Conservation (phyloP, 2,329 filamentous ascomycete genomes). For the Beauveria asiatica region DNA sequence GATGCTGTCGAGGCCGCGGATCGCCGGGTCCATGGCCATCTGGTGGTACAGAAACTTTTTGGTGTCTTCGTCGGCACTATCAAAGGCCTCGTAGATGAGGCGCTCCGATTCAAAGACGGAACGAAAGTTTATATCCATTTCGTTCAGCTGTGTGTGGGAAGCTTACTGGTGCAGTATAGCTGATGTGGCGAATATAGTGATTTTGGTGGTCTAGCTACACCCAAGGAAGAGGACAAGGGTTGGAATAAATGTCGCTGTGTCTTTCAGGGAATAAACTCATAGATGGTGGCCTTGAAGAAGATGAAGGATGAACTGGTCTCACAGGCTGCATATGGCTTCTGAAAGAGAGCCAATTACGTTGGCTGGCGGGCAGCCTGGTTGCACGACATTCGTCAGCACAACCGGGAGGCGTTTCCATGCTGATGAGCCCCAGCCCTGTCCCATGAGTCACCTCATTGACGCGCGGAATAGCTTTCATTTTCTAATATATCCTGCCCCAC, state of each 20-base stretch:
- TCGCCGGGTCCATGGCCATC: slow-evolving; percentile 11
- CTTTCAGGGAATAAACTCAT: too few species aligned
- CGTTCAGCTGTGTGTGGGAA: neutral
- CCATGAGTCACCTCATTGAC: neutral
- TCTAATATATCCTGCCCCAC: neutral
- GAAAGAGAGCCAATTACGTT: neutral
- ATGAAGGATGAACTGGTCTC: neutral
- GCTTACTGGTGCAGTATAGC: neutral
- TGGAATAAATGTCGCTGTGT: neutral
- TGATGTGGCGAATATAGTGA: neutral
- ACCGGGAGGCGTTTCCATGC: neutral
- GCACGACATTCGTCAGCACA: neutral
- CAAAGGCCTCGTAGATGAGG: slow-evolving; percentile 10
- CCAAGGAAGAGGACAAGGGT: neutral
- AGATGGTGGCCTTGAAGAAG: too few species aligned
- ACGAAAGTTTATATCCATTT: neutral
- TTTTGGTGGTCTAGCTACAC: neutral
- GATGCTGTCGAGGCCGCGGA: slow-evolving; percentile 3
- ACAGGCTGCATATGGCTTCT: neutral
- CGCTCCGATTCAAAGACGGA: slow-evolving; percentile 3
- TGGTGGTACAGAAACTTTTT: slow-evolving; percentile 9
- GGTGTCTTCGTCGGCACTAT: slow-evolving; percentile 8
- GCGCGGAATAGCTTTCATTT: neutral
- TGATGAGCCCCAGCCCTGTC: neutral
- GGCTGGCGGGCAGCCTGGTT: neutral